Evolutionary conservation across 306 rosid species (phyloP).

Genomic region (Malus sylvestris): DNA sequence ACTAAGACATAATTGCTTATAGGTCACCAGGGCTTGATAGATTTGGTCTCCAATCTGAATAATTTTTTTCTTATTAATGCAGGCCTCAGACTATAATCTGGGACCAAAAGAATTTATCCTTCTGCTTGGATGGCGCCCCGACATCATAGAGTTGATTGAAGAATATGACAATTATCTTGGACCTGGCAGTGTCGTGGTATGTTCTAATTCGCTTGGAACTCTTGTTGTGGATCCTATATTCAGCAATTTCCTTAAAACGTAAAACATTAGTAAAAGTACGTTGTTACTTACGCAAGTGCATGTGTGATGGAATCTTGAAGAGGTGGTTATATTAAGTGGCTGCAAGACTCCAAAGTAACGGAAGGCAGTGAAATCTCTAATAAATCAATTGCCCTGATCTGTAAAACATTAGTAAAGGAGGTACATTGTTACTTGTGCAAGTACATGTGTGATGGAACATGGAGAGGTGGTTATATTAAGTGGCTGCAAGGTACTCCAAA

Average conservation of each 20-base stretch:
- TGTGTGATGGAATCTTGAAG: neutral
- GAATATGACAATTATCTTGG: conserved; percentile 98
- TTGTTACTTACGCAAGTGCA: neutral
- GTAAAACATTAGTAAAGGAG: neutral
- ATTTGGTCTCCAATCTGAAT: neutral
- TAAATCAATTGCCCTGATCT: neutral
- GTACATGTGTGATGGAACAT: neutral
- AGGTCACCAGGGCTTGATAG: neutral
- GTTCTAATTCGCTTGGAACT: conserved; percentile 12
- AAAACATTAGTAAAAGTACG: neutral
- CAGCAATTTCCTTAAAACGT: neutral
- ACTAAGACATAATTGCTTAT: neutral
- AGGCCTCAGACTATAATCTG: conserved; percentile 63
- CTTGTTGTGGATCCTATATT: neutral
- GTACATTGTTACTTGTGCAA: neutral
- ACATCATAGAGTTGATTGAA: conserved; percentile 70
- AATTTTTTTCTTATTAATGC: conserved; percentile 5
- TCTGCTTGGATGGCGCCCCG: conserved; percentile 90
- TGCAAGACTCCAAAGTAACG: too few relatives aligned
- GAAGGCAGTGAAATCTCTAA: too few relatives aligned
- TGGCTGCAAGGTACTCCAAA: too few relatives aligned
- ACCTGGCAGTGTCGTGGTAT: conserved; percentile 88
- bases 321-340: too few relatives aligned
- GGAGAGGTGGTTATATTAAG: too few relatives aligned
- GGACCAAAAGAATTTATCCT: conserved; percentile 90